Conservation (phyloP, 441 rosid species). For the Aleurites moluccanus region DNA sequence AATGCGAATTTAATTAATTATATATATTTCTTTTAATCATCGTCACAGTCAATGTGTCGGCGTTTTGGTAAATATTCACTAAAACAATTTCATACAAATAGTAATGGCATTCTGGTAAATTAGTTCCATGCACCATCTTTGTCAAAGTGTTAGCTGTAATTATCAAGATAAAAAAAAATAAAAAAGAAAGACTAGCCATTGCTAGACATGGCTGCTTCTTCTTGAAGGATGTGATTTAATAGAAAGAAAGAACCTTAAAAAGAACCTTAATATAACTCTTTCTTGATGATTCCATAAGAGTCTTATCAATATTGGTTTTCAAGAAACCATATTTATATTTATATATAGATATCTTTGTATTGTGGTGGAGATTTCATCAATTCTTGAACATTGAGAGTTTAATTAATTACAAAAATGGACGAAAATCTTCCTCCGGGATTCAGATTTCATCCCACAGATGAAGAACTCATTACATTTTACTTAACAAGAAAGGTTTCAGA, state of each 20-base stretch:
- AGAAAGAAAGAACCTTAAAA: conserved; percentile 18
- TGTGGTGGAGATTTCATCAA: neutral
- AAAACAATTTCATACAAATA: conserved; percentile 8
- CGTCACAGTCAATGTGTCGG: neutral
- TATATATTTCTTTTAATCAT: neutral
- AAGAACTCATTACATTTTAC: conserved; percentile 78
- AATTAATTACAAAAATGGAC: too few species aligned
- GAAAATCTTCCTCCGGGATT: conserved; percentile 92
- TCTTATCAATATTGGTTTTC: conserved; percentile 10
- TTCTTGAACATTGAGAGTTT: neutral
- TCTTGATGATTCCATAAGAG: conserved; percentile 22
- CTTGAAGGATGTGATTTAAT: conserved; percentile 41
- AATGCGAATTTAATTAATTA: neutral
- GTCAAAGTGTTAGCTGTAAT: conserved; percentile 92
- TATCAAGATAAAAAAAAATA: conserved; percentile 36
- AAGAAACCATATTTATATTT: conserved; percentile 4
- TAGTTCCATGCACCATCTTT: conserved; percentile 39
- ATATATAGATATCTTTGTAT: neutral
- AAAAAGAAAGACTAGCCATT: conserved; percentile 11
- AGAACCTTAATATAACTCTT: conserved; percentile 24
- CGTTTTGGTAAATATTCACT: conserved; percentile 16
- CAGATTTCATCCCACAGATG: conserved; percentile 94
- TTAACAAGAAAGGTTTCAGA: conserved; percentile 64
- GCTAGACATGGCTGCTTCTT: conserved; percentile 50
- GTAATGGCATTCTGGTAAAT: conserved; percentile 24